Conservation (phyloP, 2,329 filamentous ascomycete genomes). For the Colletotrichum falcatum region DNA sequence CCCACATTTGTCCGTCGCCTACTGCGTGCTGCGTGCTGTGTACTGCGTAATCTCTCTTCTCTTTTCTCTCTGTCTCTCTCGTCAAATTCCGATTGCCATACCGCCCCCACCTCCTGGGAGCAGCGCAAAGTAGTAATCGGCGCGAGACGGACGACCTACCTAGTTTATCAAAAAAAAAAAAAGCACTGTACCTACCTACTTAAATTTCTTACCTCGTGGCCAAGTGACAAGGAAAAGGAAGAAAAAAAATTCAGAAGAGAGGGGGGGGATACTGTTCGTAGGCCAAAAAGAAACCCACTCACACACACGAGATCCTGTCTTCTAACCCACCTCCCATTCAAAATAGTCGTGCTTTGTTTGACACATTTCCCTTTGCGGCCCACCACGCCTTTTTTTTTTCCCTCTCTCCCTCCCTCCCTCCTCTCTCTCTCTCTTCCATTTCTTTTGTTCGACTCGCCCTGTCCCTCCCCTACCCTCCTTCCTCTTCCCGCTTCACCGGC, state of each 20-base stretch:
- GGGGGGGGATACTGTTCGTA: too few species aligned
- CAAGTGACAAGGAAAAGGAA: constrained; percentile 15
- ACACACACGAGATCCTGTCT: constrained; percentile 33
- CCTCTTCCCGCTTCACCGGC: constrained; percentile 42
- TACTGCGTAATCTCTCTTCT: constrained; percentile 35
- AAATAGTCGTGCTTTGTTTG: background rate
- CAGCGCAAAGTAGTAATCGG: constrained; percentile 20
- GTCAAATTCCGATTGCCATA: constrained; percentile 38
- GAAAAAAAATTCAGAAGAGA: constrained; percentile 13
- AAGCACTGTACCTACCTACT: too few species aligned
- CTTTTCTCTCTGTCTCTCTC: constrained; percentile 38
- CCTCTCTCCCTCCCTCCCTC: background rate
- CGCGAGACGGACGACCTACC: background rate
- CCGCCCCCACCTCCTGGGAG: constrained; percentile 31
- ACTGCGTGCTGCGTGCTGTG: too few species aligned
- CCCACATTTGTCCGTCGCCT: constrained; percentile 29
- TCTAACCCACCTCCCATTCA: constrained; percentile 2
- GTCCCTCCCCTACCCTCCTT: constrained; percentile 32
- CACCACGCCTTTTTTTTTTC: constrained; percentile 30
- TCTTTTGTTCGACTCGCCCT: constrained; percentile 33
- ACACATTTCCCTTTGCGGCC: constrained; percentile 22
- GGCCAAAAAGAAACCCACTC: constrained; percentile 10
- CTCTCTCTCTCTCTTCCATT: background rate
- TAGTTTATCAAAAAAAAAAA: too few species aligned
- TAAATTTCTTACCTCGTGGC: too few species aligned